Evolutionary conservation across 2,329 filamentous ascomycete genomes (phyloP), one percentile per base, ranked within the genome.

Genomic region (Metarhizium robertsii): DNA sequence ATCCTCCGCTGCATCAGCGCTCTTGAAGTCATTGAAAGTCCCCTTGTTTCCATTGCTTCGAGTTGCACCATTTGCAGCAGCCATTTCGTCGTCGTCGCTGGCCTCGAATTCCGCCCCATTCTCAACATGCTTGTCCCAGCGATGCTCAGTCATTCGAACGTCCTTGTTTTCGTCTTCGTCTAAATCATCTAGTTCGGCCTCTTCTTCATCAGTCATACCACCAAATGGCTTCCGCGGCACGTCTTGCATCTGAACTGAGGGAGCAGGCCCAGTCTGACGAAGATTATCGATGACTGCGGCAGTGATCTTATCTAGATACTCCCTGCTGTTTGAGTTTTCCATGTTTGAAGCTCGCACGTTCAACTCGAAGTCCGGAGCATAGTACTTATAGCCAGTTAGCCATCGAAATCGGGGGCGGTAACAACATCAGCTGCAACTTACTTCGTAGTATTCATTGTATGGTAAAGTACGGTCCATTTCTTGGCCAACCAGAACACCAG

Each of bases 401-500:
- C 18, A 30, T 48, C n/a, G 25, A 40, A 11, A 25, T 8, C 4
- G 14, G 32, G 20, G 13, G 5, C 16, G 7, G 7, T n/a, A 10
- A 16, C n/a, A 10, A 20, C 6, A 20, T 10, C 45, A n/a, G 20
- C 5, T 5, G 10, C 2, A 38, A 65, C 72, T 66, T 70, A 85
- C 83, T 68, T 86, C 83, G 68, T 97, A 97, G 71, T 97, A 97
- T 75, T 97, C 92, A 60, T 96, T 97, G 71, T 91, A 97, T 0
- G 92, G 92, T 45, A 97, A 78, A n/a, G 88, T 85, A 5, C 87
- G 80, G 11, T 84, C 80, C 80, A 97, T 89, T 34, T 89, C 80
- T 58, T 92, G 84, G 32, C 89, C 89, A 20, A 96, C 89, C 8
- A 97, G 79, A 57, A 91, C 81, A 61, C 92, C 92, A 1, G 94